Conservation (phyloP, 768 basidiomycete genomes). For the Boletus huronensis region DNA sequence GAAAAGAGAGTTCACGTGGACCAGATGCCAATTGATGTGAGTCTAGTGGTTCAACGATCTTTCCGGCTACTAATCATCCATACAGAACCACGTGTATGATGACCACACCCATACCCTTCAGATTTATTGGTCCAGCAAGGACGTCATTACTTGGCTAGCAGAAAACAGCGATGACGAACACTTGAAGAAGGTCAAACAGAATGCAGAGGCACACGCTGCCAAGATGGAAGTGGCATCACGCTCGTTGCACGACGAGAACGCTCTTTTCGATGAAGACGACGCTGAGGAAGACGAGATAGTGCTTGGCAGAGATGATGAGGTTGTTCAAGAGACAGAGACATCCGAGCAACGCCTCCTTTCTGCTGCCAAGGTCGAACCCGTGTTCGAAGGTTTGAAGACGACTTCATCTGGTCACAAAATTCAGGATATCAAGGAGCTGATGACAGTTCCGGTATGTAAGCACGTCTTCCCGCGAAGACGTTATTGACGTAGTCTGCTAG, state of each 20-base stretch:
- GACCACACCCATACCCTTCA: slow-evolving; percentile 90
- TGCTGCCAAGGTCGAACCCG: slow-evolving; percentile 67
- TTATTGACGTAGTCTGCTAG: slow-evolving; percentile 36
- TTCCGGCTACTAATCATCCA: slow-evolving; percentile 14
- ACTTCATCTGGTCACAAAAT: slow-evolving; percentile 83
- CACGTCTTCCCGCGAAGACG: background rate
- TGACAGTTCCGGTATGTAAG: slow-evolving; percentile 82
- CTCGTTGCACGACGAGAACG: slow-evolving; percentile 82
- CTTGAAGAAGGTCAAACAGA: slow-evolving; percentile 89
- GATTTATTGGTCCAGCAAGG: slow-evolving; percentile 93
- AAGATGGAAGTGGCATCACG: slow-evolving; percentile 91
- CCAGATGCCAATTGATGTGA: slow-evolving; percentile 96
- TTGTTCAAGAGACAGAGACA: slow-evolving; percentile 47
- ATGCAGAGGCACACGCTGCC: slow-evolving; percentile 83
- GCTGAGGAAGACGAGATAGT: slow-evolving; percentile 78
- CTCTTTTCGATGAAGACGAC: slow-evolving; percentile 87
- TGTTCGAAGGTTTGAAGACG: slow-evolving; percentile 79
- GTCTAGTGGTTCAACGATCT: slow-evolving; percentile 22
- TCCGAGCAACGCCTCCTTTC: slow-evolving; percentile 79
- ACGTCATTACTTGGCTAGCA: slow-evolving; percentile 93
- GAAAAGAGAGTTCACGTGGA: slow-evolving; percentile 99
- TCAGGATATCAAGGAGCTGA: slow-evolving; percentile 91
- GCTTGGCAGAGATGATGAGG: slow-evolving; percentile 52
- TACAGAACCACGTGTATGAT: slow-evolving; percentile 90
- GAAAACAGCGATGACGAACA: slow-evolving; percentile 97